Percentiles rank a stretch among this genome's conserved stretches.
Conservation (phyloP, 371 early-diverging fungal genomes). For the Polyrhizophydium stewartii region DNA sequence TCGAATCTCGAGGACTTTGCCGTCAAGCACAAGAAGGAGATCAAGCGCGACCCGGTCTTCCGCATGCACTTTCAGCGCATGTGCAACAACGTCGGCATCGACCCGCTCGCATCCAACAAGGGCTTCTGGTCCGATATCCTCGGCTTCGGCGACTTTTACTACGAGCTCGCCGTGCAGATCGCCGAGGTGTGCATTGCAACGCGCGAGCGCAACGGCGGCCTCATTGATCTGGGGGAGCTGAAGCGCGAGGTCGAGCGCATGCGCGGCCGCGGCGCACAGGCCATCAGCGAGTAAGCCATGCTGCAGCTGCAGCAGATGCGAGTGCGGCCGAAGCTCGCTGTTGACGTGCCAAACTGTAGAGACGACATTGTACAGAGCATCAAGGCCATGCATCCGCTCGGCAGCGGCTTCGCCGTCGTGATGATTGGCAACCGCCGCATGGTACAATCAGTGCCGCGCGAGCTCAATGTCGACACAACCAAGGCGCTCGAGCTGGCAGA, state of each 20-base stretch:
- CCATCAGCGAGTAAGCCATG: constrained; percentile 42
- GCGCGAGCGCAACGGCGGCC: constrained; percentile 81
- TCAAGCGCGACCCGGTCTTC: constrained; percentile 81
- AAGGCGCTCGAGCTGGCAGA: constrained; percentile 63
- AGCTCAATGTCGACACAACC: constrained; percentile 78
- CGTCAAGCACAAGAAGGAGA: constrained; percentile 77
- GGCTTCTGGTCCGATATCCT: constrained; percentile 91
- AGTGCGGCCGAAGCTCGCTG: too few relatives aligned
- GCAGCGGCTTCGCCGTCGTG: constrained; percentile 79
- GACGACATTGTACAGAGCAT: constrained; percentile 83
- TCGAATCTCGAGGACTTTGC: constrained; percentile 83
- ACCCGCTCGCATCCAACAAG: constrained; percentile 93
- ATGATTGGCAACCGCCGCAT: constrained; percentile 70
- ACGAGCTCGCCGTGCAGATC: constrained; percentile 86
- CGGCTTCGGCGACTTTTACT: constrained; percentile 97
- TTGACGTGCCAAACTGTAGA: constrained; percentile 6
- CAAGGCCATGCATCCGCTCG: constrained; percentile 76
- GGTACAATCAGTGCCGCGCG: constrained; percentile 86
- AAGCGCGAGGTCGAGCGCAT: constrained; percentile 60
- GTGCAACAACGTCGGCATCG: constrained; percentile 92
- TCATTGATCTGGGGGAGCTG: constrained; percentile 80
- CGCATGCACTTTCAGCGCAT: constrained; percentile 88
- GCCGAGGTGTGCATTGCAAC: constrained; percentile 81
- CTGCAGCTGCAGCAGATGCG: too few relatives aligned
- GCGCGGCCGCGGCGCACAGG: constrained; percentile 47